Conservation (phyloP, 176 grass and related monocot genomes). For the Puccinellia tenuiflora region DNA sequence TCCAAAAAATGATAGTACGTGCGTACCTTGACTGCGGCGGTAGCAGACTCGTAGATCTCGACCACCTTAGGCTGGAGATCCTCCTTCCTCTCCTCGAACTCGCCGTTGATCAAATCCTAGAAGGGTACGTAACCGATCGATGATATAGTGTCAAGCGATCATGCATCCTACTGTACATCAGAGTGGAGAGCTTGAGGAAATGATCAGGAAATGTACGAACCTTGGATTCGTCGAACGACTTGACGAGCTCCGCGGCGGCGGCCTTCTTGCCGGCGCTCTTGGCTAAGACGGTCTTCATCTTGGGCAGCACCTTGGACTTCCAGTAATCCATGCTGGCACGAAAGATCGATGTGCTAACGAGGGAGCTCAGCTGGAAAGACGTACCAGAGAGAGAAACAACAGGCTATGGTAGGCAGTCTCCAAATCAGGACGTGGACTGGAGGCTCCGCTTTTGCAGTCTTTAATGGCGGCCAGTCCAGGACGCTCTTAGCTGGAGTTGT, state of each 20-base stretch:
- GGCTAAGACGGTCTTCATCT: slow-evolving; percentile 49
- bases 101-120: slow-evolving; percentile 45
- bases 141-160: background rate
- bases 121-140: background rate
- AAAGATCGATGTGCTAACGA: background rate
- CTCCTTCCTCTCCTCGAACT: slow-evolving; percentile 60
- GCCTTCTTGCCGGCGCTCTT: slow-evolving; percentile 44
- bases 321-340: slow-evolving; percentile 39
- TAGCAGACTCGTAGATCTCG: slow-evolving; percentile 59
- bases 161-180: background rate
- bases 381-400: background rate
- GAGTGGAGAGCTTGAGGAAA: background rate
- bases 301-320: slow-evolving; percentile 59
- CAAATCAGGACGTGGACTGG: slow-evolving; percentile 22
- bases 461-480: background rate
- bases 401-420: background rate
- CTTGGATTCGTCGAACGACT: slow-evolving; percentile 57
- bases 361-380: background rate
- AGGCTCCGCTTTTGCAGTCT: slow-evolving; percentile 1
- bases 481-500: background rate
- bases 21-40: slow-evolving; percentile 48
- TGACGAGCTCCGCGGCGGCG: slow-evolving; percentile 47
- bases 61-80: slow-evolving; percentile 63
- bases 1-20: background rate
- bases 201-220: background rate